Base-by-base conservation (phyloP, 345 rosid species). In the Brassica cretica region DNA sequence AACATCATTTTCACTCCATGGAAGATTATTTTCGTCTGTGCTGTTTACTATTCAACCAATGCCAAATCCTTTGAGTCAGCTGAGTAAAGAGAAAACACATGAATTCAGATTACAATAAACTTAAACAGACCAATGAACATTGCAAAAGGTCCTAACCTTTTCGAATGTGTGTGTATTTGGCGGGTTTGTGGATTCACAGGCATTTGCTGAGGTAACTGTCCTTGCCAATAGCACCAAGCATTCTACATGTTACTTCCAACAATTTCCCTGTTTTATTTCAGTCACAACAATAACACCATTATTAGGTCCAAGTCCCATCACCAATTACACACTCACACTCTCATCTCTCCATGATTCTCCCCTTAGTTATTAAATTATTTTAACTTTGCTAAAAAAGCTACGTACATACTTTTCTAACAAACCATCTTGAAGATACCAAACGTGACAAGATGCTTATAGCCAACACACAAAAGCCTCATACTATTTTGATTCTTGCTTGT, bases 181-280 rank as follows among this genome's bases (percentile, higher is more conserved):
- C 16, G 9, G 82, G 55, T 10, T 46, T 53, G 74, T 11, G 69
- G 33, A 76, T 29, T 86, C 65, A 84, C 59, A 53, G 82, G 73
- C 95, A 90, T 58, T 83, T 73, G 77, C 71, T 80, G 70, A 89
- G 83, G 56, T 62, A 88, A 14, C 86, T 80, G 68, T 83, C 87
- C 65, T 86, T 89, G 58, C 90, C 91, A 83, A 87, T 46, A 49
- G 89, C 83, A 44, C 76, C 93, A 33, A 87, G 87, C 90, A 89
- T 70, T 41, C 80, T 75, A 79, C 96, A 91, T 2, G 92, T 86
- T 69, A 89, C 88, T 79, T 89, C 90, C 84, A 89, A 77, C 80
- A 91, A 79, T 77, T 82, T 89, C 78, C 96, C 96, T 91, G 90
- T 72, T 59, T 63, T 74, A 39, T 74, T 73, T 68, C 67, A 69